These are phyloP conservation scores for Agaricus sinodeliciosus DNA, from an alignment of 768 basidiomycete genomes.

Conservation along the genomic window DNA sequence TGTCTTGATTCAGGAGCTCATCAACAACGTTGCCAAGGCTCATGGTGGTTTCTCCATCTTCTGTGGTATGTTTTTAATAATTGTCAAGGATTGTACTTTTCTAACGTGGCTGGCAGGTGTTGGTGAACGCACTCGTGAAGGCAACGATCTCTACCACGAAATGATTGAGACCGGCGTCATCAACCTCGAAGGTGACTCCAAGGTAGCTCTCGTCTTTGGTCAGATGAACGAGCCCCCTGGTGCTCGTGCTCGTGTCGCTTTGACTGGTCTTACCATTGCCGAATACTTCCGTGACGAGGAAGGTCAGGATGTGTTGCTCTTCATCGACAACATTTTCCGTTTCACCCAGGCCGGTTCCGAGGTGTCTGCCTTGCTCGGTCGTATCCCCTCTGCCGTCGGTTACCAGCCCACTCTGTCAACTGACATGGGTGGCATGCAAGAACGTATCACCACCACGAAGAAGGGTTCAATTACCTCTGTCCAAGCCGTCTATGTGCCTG, in stretches of 20 bases:
- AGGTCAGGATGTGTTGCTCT: conserved; percentile 99
- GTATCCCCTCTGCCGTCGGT: conserved; percentile 99
- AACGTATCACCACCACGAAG: conserved; percentile 99
- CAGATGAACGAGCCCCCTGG: conserved; percentile 99
- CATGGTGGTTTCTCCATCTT: conserved; percentile 99
- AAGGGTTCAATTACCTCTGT: conserved; percentile 99
- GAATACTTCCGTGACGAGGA: conserved; percentile 99
- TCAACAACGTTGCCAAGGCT: conserved; percentile 99
- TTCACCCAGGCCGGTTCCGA: conserved; percentile 99
- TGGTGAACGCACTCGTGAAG: conserved; percentile 99
- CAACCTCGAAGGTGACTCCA: conserved; percentile 99
- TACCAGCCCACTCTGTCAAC: conserved; percentile 99
- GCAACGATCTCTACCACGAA: conserved; percentile 98
- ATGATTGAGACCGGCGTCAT: conserved; percentile 99
- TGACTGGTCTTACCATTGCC: conserved; percentile 98
- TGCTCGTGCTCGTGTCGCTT: conserved; percentile 99
- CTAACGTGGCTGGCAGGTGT: conserved; percentile 57
- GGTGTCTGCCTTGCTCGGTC: conserved; percentile 98
- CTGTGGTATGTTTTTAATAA: conserved; percentile 56
- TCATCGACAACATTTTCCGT: conserved; percentile 99
- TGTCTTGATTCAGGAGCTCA: conserved; percentile 98
- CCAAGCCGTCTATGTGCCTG: conserved; percentile 99
- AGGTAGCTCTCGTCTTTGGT: conserved; percentile 99
- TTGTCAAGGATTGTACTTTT: background rate
- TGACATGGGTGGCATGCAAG: conserved; percentile 99